Evolutionary conservation across 257 asterid species (phyloP), one percentile per base, ranked within the genome.

Genomic region (Nicotiana attenuata): DNA sequence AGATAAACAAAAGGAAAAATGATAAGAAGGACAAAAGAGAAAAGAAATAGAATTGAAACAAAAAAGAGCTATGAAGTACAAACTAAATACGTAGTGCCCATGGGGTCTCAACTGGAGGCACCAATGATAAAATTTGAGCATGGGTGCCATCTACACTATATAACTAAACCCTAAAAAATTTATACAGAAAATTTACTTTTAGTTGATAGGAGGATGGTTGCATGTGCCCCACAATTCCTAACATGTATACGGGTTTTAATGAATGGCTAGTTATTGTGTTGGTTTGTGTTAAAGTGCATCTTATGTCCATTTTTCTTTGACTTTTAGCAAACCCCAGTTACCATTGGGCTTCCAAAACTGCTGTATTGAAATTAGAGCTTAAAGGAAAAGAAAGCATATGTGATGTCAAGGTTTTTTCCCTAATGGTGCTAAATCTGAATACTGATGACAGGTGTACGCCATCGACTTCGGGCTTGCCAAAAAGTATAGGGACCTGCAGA

Each of bases 401-500:
- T 15, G 38, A 1, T 47, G 61, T 73, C 79, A 15, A 73, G 41
- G 9, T 47, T 7, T 45, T 73, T 73, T 11, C 5, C 24, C 79
- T 73, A 73, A 73, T 73, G 28, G 22, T 82, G 64, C 22, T 60
- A 52, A 7, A 60, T 78, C 59, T 73, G n/a, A 68, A 75, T 83
- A 77, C 79, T 71, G 77, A 80, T 81, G 77, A 65, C 89, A 86
- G 89, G 89, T 86, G 33, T 84, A 86, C 28, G 65, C 77, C 60
- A 86, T 86, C 20, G 89, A 86, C 82, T 86, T 78, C 33, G 89
- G 89, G 31, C 87, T 86, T 71, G 89, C 89, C 60, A 86, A 86
- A 84, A 86, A 86, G 81, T 86, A 86, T 79, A 84, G 85, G 77
- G 87, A 86, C 83, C 84, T 86, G 69, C 89, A 86, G 78, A 86